phyloP scores from a whole-genome alignment of 176 grass and related monocot species.

The Oryza officinalis region DNA sequence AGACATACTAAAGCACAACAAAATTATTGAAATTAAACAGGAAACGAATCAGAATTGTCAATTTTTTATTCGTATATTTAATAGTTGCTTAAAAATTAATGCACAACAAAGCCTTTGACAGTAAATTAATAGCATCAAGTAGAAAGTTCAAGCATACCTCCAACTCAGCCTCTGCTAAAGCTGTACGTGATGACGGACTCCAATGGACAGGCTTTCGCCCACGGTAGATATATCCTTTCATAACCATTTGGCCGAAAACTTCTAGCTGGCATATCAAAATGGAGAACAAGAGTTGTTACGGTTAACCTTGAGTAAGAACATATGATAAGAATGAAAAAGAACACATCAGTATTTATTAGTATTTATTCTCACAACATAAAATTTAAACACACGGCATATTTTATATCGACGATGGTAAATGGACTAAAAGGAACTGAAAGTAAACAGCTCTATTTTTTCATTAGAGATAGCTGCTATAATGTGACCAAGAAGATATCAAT shows the following conservation, averaged over 20 bases:
- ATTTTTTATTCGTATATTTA: slow-evolving; percentile 5
- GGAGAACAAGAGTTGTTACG: slow-evolving; percentile 29
- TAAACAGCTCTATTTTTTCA: background rate
- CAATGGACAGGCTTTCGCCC: slow-evolving; percentile 94
- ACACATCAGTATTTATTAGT: background rate
- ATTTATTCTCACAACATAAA: slow-evolving; percentile 6
- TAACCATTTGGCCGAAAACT: slow-evolving; percentile 91
- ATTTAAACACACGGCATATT: background rate
- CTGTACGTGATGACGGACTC: slow-evolving; percentile 93
- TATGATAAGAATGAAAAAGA: slow-evolving; percentile 14
- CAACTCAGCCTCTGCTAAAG: slow-evolving; percentile 94
- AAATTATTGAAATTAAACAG: background rate
- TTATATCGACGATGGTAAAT: background rate
- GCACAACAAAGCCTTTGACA: slow-evolving; percentile 1
- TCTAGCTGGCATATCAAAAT: slow-evolving; percentile 67
- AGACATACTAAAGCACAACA: background rate
- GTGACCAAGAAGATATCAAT: background rate
- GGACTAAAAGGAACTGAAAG: slow-evolving; percentile 18
- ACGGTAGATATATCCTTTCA: slow-evolving; percentile 95
- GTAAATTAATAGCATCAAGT: slow-evolving; percentile 1
- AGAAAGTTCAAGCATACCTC: slow-evolving; percentile 60
- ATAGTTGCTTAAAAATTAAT: background rate
- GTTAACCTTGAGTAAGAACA: slow-evolving; percentile 20
- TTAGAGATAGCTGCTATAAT: background rate
- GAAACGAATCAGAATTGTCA: background rate